These are phyloP conservation scores for Baudoinia panamericana DNA, from an alignment of 495 filamentous ascomycete species.

Conservation along the genomic window DNA sequence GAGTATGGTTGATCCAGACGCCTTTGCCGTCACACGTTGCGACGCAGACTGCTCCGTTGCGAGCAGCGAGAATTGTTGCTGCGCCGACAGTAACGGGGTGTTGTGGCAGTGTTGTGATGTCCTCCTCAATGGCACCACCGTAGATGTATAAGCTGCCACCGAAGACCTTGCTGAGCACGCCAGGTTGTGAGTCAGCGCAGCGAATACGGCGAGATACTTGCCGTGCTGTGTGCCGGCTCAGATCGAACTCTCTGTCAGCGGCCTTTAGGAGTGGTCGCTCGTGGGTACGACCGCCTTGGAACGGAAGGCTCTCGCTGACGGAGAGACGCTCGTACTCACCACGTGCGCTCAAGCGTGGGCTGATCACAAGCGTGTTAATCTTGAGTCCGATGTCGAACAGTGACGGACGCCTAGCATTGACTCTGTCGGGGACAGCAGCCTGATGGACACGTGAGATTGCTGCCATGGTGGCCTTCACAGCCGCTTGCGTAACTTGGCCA, in stretches of 20 bases:
- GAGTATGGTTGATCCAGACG: constrained; percentile 11
- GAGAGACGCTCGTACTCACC: not conserved
- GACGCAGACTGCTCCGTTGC: constrained; percentile 10
- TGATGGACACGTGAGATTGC: constrained; percentile 6
- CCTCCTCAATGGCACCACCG: constrained; percentile 8
- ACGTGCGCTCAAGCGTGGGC: no score
- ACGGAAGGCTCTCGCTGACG: constrained; percentile 3
- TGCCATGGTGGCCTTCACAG: constrained; percentile 2
- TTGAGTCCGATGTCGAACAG: no score
- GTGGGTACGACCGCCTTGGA: constrained; percentile 11
- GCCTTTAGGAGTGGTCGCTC: constrained; percentile 13
- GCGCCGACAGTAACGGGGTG: not conserved
- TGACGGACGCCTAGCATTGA: no score
- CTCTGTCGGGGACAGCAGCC: no score
- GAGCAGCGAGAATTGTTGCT: constrained; percentile 1
- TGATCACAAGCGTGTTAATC: no score
- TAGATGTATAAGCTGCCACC: constrained; percentile 6
- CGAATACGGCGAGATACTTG: constrained; percentile 13
- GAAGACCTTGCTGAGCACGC: constrained; percentile 6
- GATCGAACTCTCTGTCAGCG: constrained; percentile 3
- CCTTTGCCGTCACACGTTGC: constrained; percentile 9
- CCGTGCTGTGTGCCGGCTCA: not conserved
- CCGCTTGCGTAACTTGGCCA: constrained; percentile 4
- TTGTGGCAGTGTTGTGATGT: not conserved
- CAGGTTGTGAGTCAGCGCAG: constrained; percentile 11